Base-by-base conservation (phyloP, 257 asterid genomes). In the Leptodermis oblonga region DNA sequence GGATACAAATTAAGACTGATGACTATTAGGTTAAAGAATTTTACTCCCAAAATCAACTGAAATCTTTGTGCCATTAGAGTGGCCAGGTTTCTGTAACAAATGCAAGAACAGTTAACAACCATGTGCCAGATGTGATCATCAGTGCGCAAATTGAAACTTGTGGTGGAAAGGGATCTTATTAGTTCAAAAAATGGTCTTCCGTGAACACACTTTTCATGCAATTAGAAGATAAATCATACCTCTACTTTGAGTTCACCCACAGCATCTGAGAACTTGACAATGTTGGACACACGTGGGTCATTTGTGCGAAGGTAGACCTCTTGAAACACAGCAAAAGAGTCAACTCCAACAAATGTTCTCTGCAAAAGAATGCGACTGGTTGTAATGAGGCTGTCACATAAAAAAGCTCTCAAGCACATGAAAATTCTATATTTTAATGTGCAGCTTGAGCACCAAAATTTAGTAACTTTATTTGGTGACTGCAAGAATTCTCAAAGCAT, bases 321-420 rank as follows among this genome's bases (percentile, higher is more conserved):
- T 81, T 92, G 98, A 80, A 84, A 88, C 33, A 92, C 97, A 67
- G 85, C 82, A 78, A 92, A 92, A 11, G 89, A 83, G 77, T 92
- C 97, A 51, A 92, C 92, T 77, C 96, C 97, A 51, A 92, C 96
- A 81, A 92, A 92, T 7, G 95, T 92, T 79, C 97, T 90, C 97
- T 90, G 89, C 79, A 80, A 61, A 73, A 46, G 23, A 45, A 15
- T 28, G 36, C 34, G 3, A 5, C 41, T 9, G 1, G 28, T 31
- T 63, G 28, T 64, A 46, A 51, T 25, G 68, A 26, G 68, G 45
- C 37, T 1, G 12, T 73, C 43, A 43, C 7, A 8, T 26, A 15
- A 65, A 11, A 46, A 46, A 33, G 3, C 70, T 28, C 18, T 6
- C 11, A 10, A 17, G 56, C 46, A 63, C 46, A 37, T 6, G 34